Evolutionary conservation across 2,329 filamentous ascomycete species (phyloP).

Genomic region (Fusarium nematophilum): DNA sequence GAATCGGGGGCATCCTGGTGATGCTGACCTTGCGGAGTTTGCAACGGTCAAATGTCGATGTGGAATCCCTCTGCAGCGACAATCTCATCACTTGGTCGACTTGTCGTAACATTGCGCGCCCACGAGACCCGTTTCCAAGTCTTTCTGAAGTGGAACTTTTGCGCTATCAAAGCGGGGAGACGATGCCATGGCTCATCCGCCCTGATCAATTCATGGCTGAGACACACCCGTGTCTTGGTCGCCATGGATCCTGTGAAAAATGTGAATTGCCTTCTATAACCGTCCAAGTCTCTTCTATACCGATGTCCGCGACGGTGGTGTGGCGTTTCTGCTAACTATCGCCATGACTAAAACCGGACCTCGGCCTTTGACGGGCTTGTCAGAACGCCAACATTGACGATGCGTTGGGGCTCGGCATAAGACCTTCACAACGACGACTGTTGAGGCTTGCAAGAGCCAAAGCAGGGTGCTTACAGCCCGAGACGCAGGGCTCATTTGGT

Average conservation of each 20-base stretch:
- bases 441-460: conserved; percentile 31
- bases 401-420: conserved; percentile 18
- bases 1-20: conserved; percentile 13
- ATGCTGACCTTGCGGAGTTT: conserved; percentile 19
- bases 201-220: conserved; percentile 11
- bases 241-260: conserved; percentile 9
- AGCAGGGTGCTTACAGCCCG: conserved; percentile 23
- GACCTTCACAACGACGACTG: conserved; percentile 16
- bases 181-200: conserved; percentile 18
- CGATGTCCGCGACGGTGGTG: conserved; percentile 16
- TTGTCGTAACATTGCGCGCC: conserved; percentile 15
- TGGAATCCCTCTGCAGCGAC: conserved; percentile 8
- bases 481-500: conserved; percentile 13
- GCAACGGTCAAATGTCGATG: conserved; percentile 29
- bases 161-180: conserved; percentile 31
- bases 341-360: conserved; percentile 11
- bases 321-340: conserved; percentile 27
- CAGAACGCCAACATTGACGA: not conserved
- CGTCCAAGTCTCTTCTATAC: conserved; percentile 22
- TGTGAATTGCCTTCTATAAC: conserved; percentile 33
- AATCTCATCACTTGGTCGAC: conserved; percentile 11
- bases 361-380: conserved; percentile 28
- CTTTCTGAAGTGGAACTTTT: conserved; percentile 36
- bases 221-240: conserved; percentile 2
- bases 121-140: conserved; percentile 26